A percentile compares a stretch with the other conserved stretches of the same genome.
These are phyloP conservation scores for Cryphonectria radicalis DNA, from an alignment of 2,329 filamentous ascomycete species.

Conservation along the genomic window DNA sequence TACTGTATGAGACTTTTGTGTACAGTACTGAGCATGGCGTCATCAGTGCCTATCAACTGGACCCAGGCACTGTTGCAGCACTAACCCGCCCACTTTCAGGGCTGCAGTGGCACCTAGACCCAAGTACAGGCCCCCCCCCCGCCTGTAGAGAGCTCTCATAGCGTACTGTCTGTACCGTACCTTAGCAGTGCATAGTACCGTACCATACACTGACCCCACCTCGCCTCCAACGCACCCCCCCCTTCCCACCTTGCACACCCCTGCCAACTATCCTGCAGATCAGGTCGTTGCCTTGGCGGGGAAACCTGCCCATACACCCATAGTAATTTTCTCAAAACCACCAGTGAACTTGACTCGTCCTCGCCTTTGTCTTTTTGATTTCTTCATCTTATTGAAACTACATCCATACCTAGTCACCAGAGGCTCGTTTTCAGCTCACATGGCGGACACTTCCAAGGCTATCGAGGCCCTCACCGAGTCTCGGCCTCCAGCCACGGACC, in stretches of 20 bases:
- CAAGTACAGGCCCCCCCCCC: not conserved
- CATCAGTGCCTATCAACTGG: slow-evolving; percentile 2
- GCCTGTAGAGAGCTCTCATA: not conserved
- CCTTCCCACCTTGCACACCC: slow-evolving; percentile 4
- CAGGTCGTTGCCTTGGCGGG: slow-evolving; percentile 1
- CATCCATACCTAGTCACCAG: not conserved
- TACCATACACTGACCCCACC: not conserved
- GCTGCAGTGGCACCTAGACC: not conserved
- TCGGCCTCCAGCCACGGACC: slow-evolving; percentile 61
- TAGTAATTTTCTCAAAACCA: slow-evolving; percentile 12
- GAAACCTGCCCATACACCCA: not conserved
- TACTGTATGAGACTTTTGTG: not conserved
- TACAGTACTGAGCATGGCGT: slow-evolving; percentile 24
- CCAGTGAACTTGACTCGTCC: not conserved
- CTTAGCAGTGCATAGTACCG: not conserved
- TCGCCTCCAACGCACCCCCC: not conserved
- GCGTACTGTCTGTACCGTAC: too few species aligned
- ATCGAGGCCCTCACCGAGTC: slow-evolving; percentile 53
- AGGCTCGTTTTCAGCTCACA: slow-evolving; percentile 15
- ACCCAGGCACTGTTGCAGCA: not conserved
- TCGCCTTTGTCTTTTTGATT: not conserved
- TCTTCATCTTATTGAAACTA: not conserved
- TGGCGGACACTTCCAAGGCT: slow-evolving; percentile 43
- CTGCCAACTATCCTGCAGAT: slow-evolving; percentile 11
- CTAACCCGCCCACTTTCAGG: slow-evolving; percentile 8